Percentiles rank a stretch among this genome's conserved stretches.
These are phyloP conservation scores for Neofusicoccum kwambonambiense DNA, from an alignment of 2,329 filamentous ascomycete genomes.

Conservation along the genomic window DNA sequence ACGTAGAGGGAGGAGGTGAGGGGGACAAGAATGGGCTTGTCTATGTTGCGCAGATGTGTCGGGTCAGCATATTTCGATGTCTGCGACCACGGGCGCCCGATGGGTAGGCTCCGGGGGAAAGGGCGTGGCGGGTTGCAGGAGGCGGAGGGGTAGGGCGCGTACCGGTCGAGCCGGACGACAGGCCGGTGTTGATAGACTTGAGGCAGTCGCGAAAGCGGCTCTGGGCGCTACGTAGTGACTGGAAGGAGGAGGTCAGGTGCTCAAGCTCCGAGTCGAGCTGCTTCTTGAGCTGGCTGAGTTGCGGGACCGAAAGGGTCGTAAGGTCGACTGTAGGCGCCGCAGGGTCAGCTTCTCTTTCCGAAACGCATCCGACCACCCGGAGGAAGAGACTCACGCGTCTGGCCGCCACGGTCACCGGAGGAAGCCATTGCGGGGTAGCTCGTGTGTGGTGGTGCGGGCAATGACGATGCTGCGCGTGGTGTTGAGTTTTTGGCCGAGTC, in stretches of 20 bases:
- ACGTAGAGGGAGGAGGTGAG: slow-evolving; percentile 95
- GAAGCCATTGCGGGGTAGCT: slow-evolving; percentile 15
- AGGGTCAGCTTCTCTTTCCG: not conserved
- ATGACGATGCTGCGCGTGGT: slow-evolving; percentile 13
- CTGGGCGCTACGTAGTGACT: slow-evolving; percentile 85
- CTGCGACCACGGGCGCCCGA: slow-evolving; percentile 27
- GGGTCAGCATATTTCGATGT: slow-evolving; percentile 25
- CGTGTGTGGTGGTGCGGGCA: not conserved
- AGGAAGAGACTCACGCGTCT: not conserved
- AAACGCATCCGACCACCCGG: too few relatives aligned
- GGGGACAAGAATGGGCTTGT: slow-evolving; percentile 77
- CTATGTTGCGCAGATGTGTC: slow-evolving; percentile 27
- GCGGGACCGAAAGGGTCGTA: slow-evolving; percentile 74
- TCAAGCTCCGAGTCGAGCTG: slow-evolving; percentile 95
- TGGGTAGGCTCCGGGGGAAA: not conserved
- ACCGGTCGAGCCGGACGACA: slow-evolving; percentile 38
- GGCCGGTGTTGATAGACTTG: slow-evolving; percentile 66
- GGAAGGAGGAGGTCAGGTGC: slow-evolving; percentile 86
- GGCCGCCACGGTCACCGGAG: slow-evolving; percentile 8
- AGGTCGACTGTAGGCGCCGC: slow-evolving; percentile 56
- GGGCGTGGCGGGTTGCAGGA: not conserved
- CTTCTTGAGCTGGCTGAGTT: slow-evolving; percentile 89
- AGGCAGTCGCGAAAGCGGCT: slow-evolving; percentile 90
- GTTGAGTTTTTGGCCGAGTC: slow-evolving; percentile 18
- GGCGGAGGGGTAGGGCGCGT: not conserved